Base-by-base conservation (phyloP, 2,329 filamentous ascomycete genomes). In the Lecanicillium sp. region DNA sequence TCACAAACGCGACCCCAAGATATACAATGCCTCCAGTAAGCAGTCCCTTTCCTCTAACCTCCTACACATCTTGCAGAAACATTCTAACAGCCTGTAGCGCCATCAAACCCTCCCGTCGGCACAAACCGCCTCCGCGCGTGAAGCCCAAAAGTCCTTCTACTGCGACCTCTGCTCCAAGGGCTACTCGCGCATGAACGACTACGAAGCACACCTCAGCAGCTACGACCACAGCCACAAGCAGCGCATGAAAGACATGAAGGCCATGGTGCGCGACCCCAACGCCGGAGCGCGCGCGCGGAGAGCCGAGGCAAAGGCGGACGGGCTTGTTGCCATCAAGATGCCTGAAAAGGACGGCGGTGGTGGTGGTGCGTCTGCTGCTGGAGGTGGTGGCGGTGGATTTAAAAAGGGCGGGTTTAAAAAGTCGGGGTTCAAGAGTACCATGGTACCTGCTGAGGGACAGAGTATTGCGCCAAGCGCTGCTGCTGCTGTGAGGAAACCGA, bases 211-310 rank as follows among this genome's bases (percentile, higher is more conserved):
- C 59, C 85, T 95, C 41, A 80, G 80, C 46, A 92, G 85, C 52
- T 96, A 96, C 62, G 92, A 96, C 57, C 92, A 98, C 63, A 85
- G 85, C 51, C 92, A 98, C 63, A 89, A 88, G 59, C 88, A 94
- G 65, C 83, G 85, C 35, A 75, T 89, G 42, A 85, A 86, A 61
- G 85, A 92, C 52, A 88, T 90, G 84, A 87, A 87, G 62, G 80
- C 84, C 52, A 82, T 89, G 69, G 80, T 83, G 22, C 78, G 81
- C 48, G 81, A 87, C 48, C 79, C 83, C 2, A 73, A 71, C 38
- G 79, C 78, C 17, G 73, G 70, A 12, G 74, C 71, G 16, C 76
- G 78, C 48, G 78, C 82, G 3, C 69, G 80, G n/a, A 78, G 77
- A 51, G 76, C 78, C 25, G 80, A 86, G 55, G 79, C 79, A 37